Base-by-base conservation (phyloP, 257 asterid genomes). In the Plantago major region DNA sequence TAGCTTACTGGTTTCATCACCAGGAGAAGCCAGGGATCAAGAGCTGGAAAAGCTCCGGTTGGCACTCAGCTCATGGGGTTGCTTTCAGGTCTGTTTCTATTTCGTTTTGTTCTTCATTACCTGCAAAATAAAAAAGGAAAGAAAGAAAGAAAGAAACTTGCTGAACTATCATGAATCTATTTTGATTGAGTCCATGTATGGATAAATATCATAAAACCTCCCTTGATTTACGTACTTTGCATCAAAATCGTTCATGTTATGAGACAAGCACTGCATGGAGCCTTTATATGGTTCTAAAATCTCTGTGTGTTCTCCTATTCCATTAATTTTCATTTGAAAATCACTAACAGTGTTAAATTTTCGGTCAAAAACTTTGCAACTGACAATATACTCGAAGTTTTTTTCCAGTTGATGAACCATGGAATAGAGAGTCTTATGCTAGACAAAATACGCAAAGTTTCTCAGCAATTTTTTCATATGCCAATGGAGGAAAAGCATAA, bases 21-120 rank as follows among this genome's bases (percentile, higher is more conserved):
- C 70, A 11, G 56, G 73, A 12, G 55, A 60, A 10, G 49, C 73
- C 55, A 10, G 45, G 10, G 71, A 63, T 42, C 66, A 51, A 10
- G 78, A 82, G 67, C 84, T 84, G 38, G 69, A 60, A 22, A 76
- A 74, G 38, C 87, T 86, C 66, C 82, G 66, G 4, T 71, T 79
- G 14, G 83, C 91, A 56, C 84, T 86, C 68, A 46, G 60, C 47
- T 64, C 83, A 9, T 79, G 85, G 78, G 85, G 95, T 44, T 85
- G 80, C 76, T 77, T 86, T 71, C 95, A 86, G 94, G 90, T 86
- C 14, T 10, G 6, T 56, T 38, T 17, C 11, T 33, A 11, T 3
- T 16, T 6, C 5, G 0, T 4, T 9, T 46, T 10, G 9, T 48
- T 30, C 55, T 62, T 47, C 7, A 46, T 47, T 12, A n/a, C 28